These are phyloP conservation scores for Calonectria pteridis DNA, from an alignment of 2,329 filamentous ascomycete genomes.

Conservation along the genomic window DNA sequence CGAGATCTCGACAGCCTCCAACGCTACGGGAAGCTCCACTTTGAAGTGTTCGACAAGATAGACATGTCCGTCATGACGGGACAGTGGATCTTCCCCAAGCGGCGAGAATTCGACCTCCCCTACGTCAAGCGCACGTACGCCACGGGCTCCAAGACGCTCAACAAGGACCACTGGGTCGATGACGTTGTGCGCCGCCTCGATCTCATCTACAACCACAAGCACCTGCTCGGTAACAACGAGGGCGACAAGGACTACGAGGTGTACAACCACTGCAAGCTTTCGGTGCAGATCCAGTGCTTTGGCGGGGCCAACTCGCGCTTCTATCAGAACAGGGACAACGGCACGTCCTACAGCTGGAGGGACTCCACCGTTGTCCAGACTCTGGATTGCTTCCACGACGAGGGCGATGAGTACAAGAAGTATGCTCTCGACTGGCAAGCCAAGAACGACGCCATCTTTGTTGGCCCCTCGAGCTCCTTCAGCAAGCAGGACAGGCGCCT, in stretches of 20 bases:
- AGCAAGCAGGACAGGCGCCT: conserved; percentile 53
- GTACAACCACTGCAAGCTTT: conserved; percentile 56
- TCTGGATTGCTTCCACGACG: conserved; percentile 60
- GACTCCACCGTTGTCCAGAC: conserved; percentile 55
- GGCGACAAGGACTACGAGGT: conserved; percentile 30
- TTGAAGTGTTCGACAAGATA: conserved; percentile 44
- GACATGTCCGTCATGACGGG: conserved; percentile 60
- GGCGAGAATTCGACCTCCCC: conserved; percentile 61
- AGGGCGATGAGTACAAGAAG: conserved; percentile 40
- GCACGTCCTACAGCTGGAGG: conserved; percentile 62
- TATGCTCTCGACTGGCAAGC: conserved; percentile 57
- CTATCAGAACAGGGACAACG: conserved; percentile 55
- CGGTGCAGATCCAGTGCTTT: conserved; percentile 59
- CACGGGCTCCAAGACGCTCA: conserved; percentile 57
- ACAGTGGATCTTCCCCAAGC: conserved; percentile 60
- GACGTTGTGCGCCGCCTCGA: conserved; percentile 30
- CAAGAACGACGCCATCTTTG: conserved; percentile 52
- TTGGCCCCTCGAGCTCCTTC: conserved; percentile 49
- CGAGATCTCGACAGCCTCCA: conserved; percentile 49
- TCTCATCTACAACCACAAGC: conserved; percentile 34
- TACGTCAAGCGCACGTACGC: conserved; percentile 62
- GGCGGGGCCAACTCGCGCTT: conserved; percentile 60
- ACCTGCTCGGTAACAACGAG: conserved; percentile 22
- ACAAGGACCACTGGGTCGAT: conserved; percentile 54
- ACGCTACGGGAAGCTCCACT: conserved; percentile 31